Evolutionary conservation across 148 eudicot genomes (phyloP).

Genomic region (Salicornia ramosissima): DNA sequence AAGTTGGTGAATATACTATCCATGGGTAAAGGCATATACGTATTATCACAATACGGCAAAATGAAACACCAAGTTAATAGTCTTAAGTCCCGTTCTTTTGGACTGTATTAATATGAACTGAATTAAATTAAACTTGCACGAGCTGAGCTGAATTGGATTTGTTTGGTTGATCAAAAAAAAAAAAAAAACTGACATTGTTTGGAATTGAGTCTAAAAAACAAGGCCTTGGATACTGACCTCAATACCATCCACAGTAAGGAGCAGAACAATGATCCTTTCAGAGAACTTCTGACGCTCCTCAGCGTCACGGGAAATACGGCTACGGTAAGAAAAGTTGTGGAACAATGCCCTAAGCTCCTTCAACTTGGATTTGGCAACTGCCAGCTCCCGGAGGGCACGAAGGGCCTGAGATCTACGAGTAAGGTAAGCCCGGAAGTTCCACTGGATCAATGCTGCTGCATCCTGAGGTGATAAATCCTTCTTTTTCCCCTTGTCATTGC

Average conservation of each 20-base stretch:
- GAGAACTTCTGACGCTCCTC: conserved; percentile 87
- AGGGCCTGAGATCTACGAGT: conserved; percentile 75
- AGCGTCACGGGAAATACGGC: conserved; percentile 61
- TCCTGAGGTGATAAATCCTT: conserved; percentile 76
- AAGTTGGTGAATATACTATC: not conserved
- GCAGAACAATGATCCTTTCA: conserved; percentile 81
- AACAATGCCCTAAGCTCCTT: conserved; percentile 82
- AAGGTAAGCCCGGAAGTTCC: conserved; percentile 68
- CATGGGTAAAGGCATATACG: not conserved
- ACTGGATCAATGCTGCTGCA: conserved; percentile 77
- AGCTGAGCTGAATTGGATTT: no score
- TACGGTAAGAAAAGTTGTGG: conserved; percentile 82
- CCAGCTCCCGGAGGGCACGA: conserved; percentile 86
- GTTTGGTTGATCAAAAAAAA: no score
- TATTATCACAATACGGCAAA: not conserved
- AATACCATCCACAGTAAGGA: conserved; percentile 87
- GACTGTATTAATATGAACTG: no score
- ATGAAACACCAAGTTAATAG: not conserved
- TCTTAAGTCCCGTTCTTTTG: no score
- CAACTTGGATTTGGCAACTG: conserved; percentile 75
- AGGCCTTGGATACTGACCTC: conserved; percentile 42
- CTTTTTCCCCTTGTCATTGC: conserved; percentile 54
- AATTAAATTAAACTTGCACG: no score
- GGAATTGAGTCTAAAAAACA: no score
- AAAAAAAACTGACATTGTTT: no score